phyloP scores from a whole-genome alignment of 208 protist genomes.

The Wallacemonas sp. region DNA sequence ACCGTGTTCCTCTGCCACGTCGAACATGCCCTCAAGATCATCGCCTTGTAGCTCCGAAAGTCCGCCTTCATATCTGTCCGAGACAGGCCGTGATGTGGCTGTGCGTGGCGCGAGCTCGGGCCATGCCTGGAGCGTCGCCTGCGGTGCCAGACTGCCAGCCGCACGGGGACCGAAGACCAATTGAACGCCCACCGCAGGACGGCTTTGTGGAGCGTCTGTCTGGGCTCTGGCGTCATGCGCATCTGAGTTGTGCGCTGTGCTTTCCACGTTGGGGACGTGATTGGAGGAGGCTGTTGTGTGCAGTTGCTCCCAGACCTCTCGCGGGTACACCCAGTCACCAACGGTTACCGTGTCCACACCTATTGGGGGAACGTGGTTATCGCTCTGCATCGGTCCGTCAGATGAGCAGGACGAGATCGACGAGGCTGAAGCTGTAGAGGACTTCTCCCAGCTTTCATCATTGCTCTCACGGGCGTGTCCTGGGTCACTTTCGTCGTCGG shows the following conservation, averaged over 20 bases:
- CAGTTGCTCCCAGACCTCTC: background rate
- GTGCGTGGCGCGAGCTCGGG: background rate
- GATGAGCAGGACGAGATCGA: background rate
- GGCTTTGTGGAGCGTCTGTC: too few species aligned
- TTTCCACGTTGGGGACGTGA: too few species aligned
- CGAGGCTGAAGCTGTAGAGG: too few species aligned
- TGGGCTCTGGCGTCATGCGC: too few species aligned
- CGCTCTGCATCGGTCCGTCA: too few species aligned
- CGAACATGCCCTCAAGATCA: conserved; percentile 54
- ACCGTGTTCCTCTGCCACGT: conserved; percentile 45
- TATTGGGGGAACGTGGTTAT: too few species aligned
- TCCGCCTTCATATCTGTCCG: background rate
- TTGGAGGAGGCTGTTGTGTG: background rate
- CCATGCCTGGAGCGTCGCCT: background rate
- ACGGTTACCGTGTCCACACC: conserved; percentile 2
- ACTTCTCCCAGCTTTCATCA: too few species aligned
- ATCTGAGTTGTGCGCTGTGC: too few species aligned
- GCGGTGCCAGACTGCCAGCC: too few species aligned
- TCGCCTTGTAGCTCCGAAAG: conserved; percentile 28
- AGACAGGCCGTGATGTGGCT: background rate
- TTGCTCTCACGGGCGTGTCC: background rate
- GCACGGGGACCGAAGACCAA: too few species aligned
- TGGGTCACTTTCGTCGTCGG: background rate
- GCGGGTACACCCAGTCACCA: background rate
- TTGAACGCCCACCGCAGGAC: too few species aligned